Evolutionary conservation across 345 rosid species (phyloP).

Genomic region (Aethionema arabicum): DNA sequence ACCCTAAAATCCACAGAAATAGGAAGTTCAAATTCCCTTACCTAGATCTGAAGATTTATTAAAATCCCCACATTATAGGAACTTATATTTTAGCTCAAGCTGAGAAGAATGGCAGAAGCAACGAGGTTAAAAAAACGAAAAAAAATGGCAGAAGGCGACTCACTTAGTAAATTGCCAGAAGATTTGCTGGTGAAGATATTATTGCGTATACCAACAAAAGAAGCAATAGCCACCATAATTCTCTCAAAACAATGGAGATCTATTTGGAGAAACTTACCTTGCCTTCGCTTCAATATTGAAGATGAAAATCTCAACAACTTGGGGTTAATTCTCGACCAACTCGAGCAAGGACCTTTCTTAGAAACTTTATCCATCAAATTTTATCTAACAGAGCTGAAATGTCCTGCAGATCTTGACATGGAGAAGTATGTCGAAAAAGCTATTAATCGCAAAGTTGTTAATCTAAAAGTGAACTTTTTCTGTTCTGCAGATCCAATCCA

Average conservation of each 20-base stretch:
- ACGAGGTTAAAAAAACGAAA: too few species aligned
- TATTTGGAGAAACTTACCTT: neutral
- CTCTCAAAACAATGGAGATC: conserved; percentile 10
- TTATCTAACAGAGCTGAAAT: too few species aligned
- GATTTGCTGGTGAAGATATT: conserved; percentile 1
- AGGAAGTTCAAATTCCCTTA: too few species aligned
- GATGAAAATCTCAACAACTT: neutral
- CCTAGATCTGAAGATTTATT: too few species aligned
- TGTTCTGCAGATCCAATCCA: neutral
- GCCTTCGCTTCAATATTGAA: conserved; percentile 1
- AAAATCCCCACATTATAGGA: too few species aligned
- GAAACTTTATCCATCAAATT: neutral
- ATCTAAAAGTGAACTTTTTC: neutral
- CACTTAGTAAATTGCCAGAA: conserved; percentile 2
- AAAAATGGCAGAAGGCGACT: neutral
- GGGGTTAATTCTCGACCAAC: neutral
- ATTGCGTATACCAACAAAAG: neutral
- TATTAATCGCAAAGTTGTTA: neutral
- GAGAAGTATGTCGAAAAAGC: neutral
- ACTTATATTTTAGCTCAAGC: too few species aligned
- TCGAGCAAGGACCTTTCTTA: neutral
- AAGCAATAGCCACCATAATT: neutral
- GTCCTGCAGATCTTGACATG: neutral
- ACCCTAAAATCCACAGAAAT: too few species aligned
- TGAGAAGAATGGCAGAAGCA: too few species aligned